These are phyloP conservation scores for Solanum chacoense DNA, from an alignment of 305 asterid species.

Conservation along the genomic window DNA sequence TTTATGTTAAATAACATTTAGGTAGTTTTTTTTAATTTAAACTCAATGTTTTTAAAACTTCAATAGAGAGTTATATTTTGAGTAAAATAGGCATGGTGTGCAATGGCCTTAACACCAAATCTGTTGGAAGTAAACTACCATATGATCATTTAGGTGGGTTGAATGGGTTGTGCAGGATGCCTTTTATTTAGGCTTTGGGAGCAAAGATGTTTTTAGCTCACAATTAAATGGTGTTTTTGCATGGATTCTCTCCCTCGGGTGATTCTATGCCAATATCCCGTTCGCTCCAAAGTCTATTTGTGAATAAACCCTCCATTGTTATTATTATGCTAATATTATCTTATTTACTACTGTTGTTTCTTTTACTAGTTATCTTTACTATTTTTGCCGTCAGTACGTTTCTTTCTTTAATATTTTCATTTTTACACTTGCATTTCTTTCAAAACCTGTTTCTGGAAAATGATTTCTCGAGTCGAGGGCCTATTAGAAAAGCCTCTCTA, in stretches of 20 bases:
- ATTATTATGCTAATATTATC: neutral
- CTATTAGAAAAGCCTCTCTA: neutral
- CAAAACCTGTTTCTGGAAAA: neutral
- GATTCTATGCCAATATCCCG: neutral
- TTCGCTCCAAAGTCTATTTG: neutral
- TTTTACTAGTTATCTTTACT: neutral
- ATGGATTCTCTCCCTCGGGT: neutral
- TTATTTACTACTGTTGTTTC: neutral
- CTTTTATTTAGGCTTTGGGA: neutral
- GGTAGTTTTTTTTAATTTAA: neutral
- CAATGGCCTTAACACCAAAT: neutral
- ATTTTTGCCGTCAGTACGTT: neutral
- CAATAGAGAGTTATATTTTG: neutral
- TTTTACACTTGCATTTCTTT: neutral
- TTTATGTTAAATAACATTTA: neutral
- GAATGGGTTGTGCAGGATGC: neutral
- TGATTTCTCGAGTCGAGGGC: neutral
- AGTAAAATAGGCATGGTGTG: neutral
- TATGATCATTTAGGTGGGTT: neutral
- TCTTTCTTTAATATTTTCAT: neutral
- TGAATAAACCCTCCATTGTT: neutral
- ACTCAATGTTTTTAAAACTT: neutral
- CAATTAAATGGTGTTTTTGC: neutral
- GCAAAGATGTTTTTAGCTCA: neutral
- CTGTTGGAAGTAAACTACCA: neutral